These are phyloP conservation scores for Penicillium lividum DNA, from an alignment of 495 filamentous ascomycete species.

Conservation along the genomic window DNA sequence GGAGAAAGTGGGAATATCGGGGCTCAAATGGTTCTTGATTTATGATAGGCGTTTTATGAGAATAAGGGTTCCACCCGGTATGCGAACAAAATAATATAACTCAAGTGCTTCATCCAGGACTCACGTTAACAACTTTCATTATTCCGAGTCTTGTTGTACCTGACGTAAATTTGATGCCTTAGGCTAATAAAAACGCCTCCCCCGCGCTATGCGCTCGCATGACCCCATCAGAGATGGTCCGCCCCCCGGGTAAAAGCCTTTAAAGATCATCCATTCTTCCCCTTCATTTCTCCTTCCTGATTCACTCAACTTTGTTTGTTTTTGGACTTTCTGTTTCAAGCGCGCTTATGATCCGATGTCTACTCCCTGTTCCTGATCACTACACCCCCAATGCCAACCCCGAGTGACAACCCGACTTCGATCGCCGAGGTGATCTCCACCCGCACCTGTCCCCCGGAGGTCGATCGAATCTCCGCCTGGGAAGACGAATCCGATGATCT, in stretches of 20 bases:
- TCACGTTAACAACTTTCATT: not conserved
- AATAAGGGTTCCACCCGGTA: conserved; percentile 9
- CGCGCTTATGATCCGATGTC: conserved; percentile 41
- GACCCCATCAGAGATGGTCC: conserved; percentile 31
- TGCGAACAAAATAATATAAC: too few relatives aligned
- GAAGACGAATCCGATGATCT: conserved; percentile 36
- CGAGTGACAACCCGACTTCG: conserved; percentile 51
- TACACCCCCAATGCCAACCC: conserved; percentile 58
- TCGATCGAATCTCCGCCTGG: conserved; percentile 44
- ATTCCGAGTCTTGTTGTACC: conserved; percentile 6
- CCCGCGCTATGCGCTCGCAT: conserved; percentile 47
- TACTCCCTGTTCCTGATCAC: conserved; percentile 32
- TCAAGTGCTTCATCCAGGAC: not conserved
- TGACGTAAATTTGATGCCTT: conserved; percentile 19
- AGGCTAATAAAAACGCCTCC: conserved; percentile 31
- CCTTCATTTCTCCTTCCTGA: conserved; percentile 7
- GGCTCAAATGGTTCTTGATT: conserved; percentile 12
- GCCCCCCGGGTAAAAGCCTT: conserved; percentile 20
- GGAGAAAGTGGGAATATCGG: conserved; percentile 6
- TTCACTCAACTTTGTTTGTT: conserved; percentile 16
- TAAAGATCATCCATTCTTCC: conserved; percentile 20
- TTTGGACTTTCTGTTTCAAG: conserved; percentile 11
- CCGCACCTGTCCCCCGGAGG: conserved; percentile 61
- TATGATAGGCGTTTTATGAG: conserved; percentile 31
- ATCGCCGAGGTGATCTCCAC: conserved; percentile 49